A percentile compares a stretch with the other conserved stretches of the same genome.
Conservation (phyloP, 2,329 filamentous ascomycete genomes). For the Diaporthe humulicola region DNA sequence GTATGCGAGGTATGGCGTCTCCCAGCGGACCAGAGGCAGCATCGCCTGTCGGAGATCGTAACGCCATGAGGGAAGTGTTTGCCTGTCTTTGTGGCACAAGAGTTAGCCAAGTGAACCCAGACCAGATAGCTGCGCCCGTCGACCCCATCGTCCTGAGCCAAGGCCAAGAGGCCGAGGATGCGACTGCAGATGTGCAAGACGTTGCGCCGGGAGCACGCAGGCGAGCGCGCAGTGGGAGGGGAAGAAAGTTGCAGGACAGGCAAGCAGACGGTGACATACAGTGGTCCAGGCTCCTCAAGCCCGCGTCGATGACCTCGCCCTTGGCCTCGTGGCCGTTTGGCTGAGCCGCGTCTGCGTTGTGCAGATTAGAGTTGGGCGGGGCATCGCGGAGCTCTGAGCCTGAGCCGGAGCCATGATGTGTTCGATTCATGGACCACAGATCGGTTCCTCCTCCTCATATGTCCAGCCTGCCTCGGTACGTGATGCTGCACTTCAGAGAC, state of each 20-base stretch:
- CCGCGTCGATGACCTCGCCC: constrained; percentile 72
- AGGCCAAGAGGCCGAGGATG: background rate
- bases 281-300: constrained; percentile 83
- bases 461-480: constrained; percentile 7
- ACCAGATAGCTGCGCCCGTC: background rate
- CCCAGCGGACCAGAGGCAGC: constrained; percentile 90
- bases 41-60: constrained; percentile 85
- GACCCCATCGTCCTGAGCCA: background rate
- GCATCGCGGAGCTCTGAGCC: constrained; percentile 45
- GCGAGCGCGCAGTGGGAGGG: background rate
- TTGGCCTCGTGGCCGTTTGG: constrained; percentile 40
- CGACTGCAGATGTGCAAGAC: constrained; percentile 32
- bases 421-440: constrained; percentile 45
- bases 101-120: constrained; percentile 26
- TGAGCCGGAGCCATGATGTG: constrained; percentile 46
- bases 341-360: constrained; percentile 35
- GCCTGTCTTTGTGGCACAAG: constrained; percentile 72
- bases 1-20: constrained; percentile 93
- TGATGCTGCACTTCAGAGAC: constrained; percentile 20
- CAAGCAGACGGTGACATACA: constrained; percentile 63
- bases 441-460: constrained; percentile 33
- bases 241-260: background rate
- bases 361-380: constrained; percentile 29
- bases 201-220: background rate
- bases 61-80: constrained; percentile 88